Evolutionary conservation across 2,329 filamentous ascomycete genomes (phyloP).

Genomic region (Ceratocystis cacaofunesta): DNA sequence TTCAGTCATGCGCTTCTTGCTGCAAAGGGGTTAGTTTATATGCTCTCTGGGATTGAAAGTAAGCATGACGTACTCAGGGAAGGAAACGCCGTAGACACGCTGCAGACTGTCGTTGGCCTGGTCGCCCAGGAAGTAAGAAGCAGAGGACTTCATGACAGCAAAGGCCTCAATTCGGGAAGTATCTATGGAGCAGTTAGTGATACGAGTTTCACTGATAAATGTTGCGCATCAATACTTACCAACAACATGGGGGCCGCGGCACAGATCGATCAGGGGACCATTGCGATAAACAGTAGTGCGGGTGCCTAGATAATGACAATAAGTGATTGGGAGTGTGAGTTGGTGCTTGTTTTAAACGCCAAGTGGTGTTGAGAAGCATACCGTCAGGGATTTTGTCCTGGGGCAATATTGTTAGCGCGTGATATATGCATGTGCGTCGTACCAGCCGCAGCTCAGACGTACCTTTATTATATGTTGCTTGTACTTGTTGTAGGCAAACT

Average conservation of each 20-base stretch:
- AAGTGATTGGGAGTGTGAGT: neutral
- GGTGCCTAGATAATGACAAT: conserved; percentile 3
- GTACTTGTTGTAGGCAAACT: conserved; percentile 94
- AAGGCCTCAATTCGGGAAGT: conserved; percentile 91
- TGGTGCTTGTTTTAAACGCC: neutral
- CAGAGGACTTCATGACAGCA: conserved; percentile 67
- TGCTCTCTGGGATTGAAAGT: neutral
- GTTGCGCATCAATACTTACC: conserved; percentile 22
- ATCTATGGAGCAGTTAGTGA: conserved; percentile 26
- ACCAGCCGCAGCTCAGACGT: conserved; percentile 13
- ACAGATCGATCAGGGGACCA: conserved; percentile 87
- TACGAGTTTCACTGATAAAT: too few relatives aligned
- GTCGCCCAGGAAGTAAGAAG: conserved; percentile 68
- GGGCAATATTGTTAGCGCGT: conserved; percentile 6
- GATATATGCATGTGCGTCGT: neutral
- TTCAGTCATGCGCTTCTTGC: conserved; percentile 80
- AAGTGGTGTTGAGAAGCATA: conserved; percentile 28
- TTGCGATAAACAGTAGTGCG: conserved; percentile 90
- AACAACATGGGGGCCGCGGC: conserved; percentile 85
- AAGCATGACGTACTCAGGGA: conserved; percentile 28
- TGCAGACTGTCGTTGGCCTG: conserved; percentile 89
- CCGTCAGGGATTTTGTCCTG: conserved; percentile 76
- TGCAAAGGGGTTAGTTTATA: conserved; percentile 12
- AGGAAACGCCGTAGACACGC: conserved; percentile 91
- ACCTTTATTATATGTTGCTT: conserved; percentile 84